Evolutionary conservation across 768 basidiomycete species (phyloP), one percentile per base, ranked within the genome.

Genomic region (Phlebiopsis gigantea): DNA sequence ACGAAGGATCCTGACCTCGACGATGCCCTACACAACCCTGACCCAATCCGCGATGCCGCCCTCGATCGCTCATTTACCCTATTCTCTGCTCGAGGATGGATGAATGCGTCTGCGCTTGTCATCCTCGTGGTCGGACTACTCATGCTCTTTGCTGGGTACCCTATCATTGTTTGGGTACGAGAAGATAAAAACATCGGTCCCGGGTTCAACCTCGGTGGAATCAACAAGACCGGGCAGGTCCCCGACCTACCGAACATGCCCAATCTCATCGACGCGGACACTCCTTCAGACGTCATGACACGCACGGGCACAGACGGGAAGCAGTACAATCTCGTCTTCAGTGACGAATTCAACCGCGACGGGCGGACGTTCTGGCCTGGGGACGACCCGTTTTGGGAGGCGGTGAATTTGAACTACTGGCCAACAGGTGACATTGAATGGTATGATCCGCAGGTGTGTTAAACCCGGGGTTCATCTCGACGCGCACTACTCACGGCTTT

Each of bases 21-120:
- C 74, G 95, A 98, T 69, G 80, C 83, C 21, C 78, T 98, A 21
- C 95, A 98, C 70, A 90, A 92, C 75, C 92, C 84, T 45, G 90
- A 92, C 73, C 81, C 88, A 25, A 75, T 81, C n/a, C 77, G 86
- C 53, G 87, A 85, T 53, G 81, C 80, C 2, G 76, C 77, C 0
- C 72, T 79, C 24, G 81, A 87, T 57, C 73, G 73, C 51, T 76
- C 79, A 6, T 89, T 88, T 57, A 83, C 85, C 2, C 63, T 89
- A 25, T 91, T 93, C 66, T 95, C 93, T 6, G 71, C 77, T 7
- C 79, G 94, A 70, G 96, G 96, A 1, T 88, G 92, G 82, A 71
- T 79, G 28, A 98, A 98, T 67, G 78, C 80, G n/a, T 75, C 79
- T 12, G 87, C 85, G 28, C 79, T 98, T 22, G 59, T 91, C 62